Percentiles rank a stretch among this genome's conserved stretches.
Evolutionary conservation across 345 rosid species (phyloP).

Genomic region (Gossypium longicalyx): DNA sequence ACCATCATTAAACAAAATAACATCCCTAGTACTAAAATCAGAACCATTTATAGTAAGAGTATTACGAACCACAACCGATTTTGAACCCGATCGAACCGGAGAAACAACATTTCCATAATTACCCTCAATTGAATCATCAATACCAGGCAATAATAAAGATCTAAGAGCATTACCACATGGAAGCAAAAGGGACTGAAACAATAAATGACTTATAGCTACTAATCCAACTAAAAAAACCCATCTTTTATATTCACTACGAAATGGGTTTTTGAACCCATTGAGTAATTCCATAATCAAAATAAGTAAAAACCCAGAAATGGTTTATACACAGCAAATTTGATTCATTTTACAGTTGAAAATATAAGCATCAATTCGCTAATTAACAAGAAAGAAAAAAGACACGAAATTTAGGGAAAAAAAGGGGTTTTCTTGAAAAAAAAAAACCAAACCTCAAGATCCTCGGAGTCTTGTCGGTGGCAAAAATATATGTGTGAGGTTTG

Average conservation of each 20-base stretch:
- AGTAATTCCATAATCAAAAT: constrained; percentile 38
- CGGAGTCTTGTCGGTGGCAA: constrained; percentile 5
- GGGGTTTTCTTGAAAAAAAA: background rate
- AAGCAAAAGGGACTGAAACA: constrained; percentile 60
- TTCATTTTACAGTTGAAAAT: background rate
- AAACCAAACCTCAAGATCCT: constrained; percentile 4
- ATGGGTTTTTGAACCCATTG: constrained; percentile 30
- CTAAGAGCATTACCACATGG: constrained; percentile 62
- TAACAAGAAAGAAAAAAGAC: background rate
- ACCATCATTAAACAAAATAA: constrained; percentile 13
- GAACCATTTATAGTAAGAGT: constrained; percentile 55
- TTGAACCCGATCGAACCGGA: constrained; percentile 31
- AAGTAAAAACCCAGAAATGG: constrained; percentile 13
- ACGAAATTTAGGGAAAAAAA: background rate
- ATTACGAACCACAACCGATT: constrained; percentile 44
- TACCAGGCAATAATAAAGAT: constrained; percentile 45
- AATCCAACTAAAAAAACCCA: constrained; percentile 49
- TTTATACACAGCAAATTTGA: background rate
- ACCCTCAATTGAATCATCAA: background rate
- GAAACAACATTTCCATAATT: constrained; percentile 19
- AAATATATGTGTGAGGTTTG: background rate
- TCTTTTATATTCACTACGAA: constrained; percentile 40
- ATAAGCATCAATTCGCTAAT: background rate
- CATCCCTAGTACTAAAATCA: constrained; percentile 21
- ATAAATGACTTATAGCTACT: constrained; percentile 52